Conservation (phyloP, 257 asterid species). For the Catharanthus roseus region DNA sequence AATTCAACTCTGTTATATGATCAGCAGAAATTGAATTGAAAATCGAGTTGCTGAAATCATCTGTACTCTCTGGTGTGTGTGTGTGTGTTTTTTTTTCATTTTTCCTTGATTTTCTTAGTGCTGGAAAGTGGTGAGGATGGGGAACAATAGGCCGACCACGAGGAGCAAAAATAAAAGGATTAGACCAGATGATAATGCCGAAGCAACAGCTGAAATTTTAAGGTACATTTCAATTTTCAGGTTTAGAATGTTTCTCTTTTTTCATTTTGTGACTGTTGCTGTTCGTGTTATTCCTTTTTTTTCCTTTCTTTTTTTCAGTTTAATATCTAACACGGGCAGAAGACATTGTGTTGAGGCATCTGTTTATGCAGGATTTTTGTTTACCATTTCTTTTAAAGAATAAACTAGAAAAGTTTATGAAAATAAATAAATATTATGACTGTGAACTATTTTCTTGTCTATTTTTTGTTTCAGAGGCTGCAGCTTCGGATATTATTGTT, state of each 20-base stretch:
- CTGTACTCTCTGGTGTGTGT: not conserved
- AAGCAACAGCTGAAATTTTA: constrained; percentile 48
- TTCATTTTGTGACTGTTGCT: not conserved
- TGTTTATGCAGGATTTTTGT: not conserved
- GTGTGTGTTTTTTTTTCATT: not conserved
- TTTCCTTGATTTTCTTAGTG: not conserved
- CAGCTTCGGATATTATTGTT: not conserved
- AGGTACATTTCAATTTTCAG: constrained; percentile 34
- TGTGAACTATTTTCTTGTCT: not conserved
- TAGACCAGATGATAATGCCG: constrained; percentile 64
- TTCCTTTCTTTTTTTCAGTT: not conserved
- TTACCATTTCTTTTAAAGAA: not conserved
- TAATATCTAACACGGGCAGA: not conserved
- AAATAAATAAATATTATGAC: not conserved
- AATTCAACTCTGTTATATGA: not conserved
- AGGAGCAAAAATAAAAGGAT: constrained; percentile 83
- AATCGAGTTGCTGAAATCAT: not conserved
- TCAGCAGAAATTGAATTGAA: constrained; percentile 6
- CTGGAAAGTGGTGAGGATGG: constrained; percentile 32
- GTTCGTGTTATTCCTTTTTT: not conserved
- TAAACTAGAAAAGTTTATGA: not conserved
- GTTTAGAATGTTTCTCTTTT: not conserved
- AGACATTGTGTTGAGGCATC: not conserved
- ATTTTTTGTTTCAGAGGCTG: not conserved
- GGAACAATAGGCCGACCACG: constrained; percentile 76